Conservation (phyloP, 2,329 filamentous ascomycete genomes). For the Colletotrichum spinosum region DNA sequence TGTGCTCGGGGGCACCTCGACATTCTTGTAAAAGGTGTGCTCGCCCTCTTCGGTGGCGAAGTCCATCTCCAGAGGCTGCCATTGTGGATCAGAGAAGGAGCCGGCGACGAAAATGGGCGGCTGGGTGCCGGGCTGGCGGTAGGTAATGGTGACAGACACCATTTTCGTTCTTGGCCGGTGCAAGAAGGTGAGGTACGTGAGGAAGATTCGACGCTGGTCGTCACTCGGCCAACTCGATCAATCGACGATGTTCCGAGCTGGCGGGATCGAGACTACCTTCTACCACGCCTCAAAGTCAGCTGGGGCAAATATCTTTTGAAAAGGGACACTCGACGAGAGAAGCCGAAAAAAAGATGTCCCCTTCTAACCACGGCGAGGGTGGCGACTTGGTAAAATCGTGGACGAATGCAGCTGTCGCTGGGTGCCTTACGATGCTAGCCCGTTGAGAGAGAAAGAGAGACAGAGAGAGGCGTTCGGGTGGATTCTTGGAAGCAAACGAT, state of each 20-base stretch:
- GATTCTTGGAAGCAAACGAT: not conserved
- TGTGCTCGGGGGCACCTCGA: slow-evolving; percentile 66
- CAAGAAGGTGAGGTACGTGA: slow-evolving; percentile 38
- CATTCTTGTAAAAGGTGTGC: slow-evolving; percentile 67
- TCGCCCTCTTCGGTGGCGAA: slow-evolving; percentile 61
- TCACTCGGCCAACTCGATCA: slow-evolving; percentile 29
- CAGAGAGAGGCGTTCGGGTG: slow-evolving; percentile 6
- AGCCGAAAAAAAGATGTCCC: slow-evolving; percentile 22
- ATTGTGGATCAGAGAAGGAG: slow-evolving; percentile 74
- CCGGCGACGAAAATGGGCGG: slow-evolving; percentile 79
- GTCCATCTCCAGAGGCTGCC: slow-evolving; percentile 76
- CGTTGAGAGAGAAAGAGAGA: not conserved
- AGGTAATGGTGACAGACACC: slow-evolving; percentile 68
- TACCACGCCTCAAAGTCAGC: slow-evolving; percentile 19
- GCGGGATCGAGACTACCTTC: slow-evolving; percentile 8
- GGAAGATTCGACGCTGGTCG: slow-evolving; percentile 29
- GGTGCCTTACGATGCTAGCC: slow-evolving; percentile 27
- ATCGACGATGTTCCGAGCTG: slow-evolving; percentile 7
- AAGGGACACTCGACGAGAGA: slow-evolving; percentile 11
- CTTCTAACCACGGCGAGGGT: slow-evolving; percentile 22
- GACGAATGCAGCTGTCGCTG: slow-evolving; percentile 33
- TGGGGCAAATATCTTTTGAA: not conserved
- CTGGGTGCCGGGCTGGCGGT: slow-evolving; percentile 67
- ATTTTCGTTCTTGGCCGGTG: slow-evolving; percentile 13
- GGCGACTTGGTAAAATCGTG: slow-evolving; percentile 23